A percentile compares a stretch with the other conserved stretches of the same genome.
Evolutionary conservation across 495 filamentous ascomycete genomes (phyloP).

Genomic region (Halenospora varia): DNA sequence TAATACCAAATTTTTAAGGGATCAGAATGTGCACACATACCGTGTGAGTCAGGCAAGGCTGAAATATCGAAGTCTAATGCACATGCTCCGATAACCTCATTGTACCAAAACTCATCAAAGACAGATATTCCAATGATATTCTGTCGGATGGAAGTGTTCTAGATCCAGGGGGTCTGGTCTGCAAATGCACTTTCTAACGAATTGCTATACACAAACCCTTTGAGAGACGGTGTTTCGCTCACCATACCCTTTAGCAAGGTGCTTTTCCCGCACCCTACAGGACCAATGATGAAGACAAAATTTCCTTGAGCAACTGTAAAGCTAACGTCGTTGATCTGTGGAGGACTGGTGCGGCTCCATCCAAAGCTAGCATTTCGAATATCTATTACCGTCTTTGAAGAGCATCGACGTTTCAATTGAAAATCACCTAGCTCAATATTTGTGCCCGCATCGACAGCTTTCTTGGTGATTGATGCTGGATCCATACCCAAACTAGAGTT

Average conservation of each 20-base stretch:
- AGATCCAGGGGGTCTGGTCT: slow-evolving; percentile 35
- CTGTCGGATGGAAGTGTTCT: slow-evolving; percentile 30
- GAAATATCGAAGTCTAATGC: slow-evolving; percentile 36
- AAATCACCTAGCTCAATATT: slow-evolving; percentile 26
- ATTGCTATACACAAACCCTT: slow-evolving; percentile 27
- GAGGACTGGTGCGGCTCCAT: slow-evolving; percentile 1
- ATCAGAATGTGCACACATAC: slow-evolving; percentile 35
- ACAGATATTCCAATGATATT: slow-evolving; percentile 27
- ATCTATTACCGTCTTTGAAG: slow-evolving; percentile 35
- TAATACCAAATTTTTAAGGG: not conserved
- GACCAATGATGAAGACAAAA: slow-evolving; percentile 42
- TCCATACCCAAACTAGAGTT: too few species aligned
- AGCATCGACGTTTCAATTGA: not conserved
- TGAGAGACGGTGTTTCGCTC: slow-evolving; percentile 30
- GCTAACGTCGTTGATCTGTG: not conserved
- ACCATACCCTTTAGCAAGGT: slow-evolving; percentile 48
- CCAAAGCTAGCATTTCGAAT: slow-evolving; percentile 26
- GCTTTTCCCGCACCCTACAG: slow-evolving; percentile 47
- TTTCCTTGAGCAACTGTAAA: not conserved
- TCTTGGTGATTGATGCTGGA: too few species aligned
- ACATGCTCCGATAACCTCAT: slow-evolving; percentile 16
- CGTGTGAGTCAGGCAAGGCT: slow-evolving; percentile 48
- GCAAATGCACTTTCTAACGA: slow-evolving; percentile 16
- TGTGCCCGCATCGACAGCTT: too few species aligned
- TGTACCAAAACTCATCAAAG: slow-evolving; percentile 11